Evolutionary conservation across 108 stramenopile genomes (phyloP).

Genomic region (Skeletonema grethae): DNA sequence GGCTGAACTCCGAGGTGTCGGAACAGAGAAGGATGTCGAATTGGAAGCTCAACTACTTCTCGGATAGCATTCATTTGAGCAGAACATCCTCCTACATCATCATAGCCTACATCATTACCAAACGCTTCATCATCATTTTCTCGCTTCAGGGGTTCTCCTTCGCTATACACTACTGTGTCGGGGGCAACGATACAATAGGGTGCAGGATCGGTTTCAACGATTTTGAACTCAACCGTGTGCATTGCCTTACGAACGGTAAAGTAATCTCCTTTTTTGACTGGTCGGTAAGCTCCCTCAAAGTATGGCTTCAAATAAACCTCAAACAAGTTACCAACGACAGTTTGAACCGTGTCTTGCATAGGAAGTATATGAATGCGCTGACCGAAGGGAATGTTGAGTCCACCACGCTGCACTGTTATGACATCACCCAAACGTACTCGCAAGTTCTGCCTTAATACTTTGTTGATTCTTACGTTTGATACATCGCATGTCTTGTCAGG

Average conservation of each 20-base stretch:
- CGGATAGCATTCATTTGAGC: conserved; percentile 71
- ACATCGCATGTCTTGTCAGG: conserved; percentile 71
- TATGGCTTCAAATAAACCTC: conserved; percentile 88
- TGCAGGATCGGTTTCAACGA: conserved; percentile 78
- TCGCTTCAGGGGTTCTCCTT: conserved; percentile 76
- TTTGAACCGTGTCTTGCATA: conserved; percentile 79
- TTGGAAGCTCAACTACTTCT: conserved; percentile 85
- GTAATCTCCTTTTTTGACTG: conserved; percentile 78
- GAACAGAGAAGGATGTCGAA: conserved; percentile 81
- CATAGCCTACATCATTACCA: conserved; percentile 60
- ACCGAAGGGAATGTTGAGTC: conserved; percentile 74
- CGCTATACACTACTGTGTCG: conserved; percentile 87
- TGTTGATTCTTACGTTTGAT: conserved; percentile 77
- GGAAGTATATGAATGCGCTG: conserved; percentile 79
- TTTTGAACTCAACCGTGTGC: conserved; percentile 85
- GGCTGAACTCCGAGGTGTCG: conserved; percentile 66
- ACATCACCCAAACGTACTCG: conserved; percentile 78
- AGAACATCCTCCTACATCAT: conserved; percentile 80
- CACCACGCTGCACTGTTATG: conserved; percentile 60
- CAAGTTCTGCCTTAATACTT: conserved; percentile 81
- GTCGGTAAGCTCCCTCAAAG: conserved; percentile 82
- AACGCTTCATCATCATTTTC: conserved; percentile 65
- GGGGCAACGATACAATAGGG: conserved; percentile 79
- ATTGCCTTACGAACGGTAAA: conserved; percentile 78
- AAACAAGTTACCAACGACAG: conserved; percentile 76